phyloP scores from a whole-genome alignment of 2,329 filamentous ascomycete genomes.

The Penicillium vulpinum region DNA sequence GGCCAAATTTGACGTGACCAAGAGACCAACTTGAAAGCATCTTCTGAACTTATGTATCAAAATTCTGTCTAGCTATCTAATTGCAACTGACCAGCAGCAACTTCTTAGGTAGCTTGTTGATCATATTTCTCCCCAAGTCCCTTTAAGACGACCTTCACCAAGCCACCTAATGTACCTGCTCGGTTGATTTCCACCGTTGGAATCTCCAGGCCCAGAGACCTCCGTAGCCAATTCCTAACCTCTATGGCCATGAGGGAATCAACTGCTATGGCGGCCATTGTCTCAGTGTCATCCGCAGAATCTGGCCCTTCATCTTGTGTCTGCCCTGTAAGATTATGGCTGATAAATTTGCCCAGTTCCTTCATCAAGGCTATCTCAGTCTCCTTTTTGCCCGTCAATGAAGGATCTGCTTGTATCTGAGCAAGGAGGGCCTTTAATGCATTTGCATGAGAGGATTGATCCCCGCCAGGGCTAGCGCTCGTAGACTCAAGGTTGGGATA shows the following conservation, averaged over 20 bases:
- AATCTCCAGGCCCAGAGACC: conserved; percentile 26
- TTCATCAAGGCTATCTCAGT: background rate
- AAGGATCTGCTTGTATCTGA: background rate
- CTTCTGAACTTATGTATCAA: background rate
- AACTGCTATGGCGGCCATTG: conserved; percentile 22
- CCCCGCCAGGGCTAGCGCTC: background rate
- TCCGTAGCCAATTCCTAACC: conserved; percentile 29
- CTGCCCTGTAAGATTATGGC: conserved; percentile 5
- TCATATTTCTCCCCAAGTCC: conserved; percentile 16
- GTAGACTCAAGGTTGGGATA: conserved; percentile 3
- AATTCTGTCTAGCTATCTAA: background rate
- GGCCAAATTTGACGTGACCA: too few species aligned
- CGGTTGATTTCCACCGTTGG: conserved; percentile 58
- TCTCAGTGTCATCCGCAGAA: conserved; percentile 14
- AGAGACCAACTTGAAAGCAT: background rate
- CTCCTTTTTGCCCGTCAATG: background rate
- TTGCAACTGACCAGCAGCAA: background rate
- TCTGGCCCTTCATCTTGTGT: background rate
- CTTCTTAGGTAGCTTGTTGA: background rate
- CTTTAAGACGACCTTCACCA: conserved; percentile 14
- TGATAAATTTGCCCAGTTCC: conserved; percentile 4
- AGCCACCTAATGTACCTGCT: conserved; percentile 17
- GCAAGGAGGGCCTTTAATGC: background rate
- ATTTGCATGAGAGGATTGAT: background rate
- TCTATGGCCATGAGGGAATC: conserved; percentile 35